A percentile compares a stretch with the other conserved stretches of the same genome.
These are phyloP conservation scores for Talaromyces albobiverticillius DNA, from an alignment of 2,329 filamentous ascomycete species.

Conservation along the genomic window DNA sequence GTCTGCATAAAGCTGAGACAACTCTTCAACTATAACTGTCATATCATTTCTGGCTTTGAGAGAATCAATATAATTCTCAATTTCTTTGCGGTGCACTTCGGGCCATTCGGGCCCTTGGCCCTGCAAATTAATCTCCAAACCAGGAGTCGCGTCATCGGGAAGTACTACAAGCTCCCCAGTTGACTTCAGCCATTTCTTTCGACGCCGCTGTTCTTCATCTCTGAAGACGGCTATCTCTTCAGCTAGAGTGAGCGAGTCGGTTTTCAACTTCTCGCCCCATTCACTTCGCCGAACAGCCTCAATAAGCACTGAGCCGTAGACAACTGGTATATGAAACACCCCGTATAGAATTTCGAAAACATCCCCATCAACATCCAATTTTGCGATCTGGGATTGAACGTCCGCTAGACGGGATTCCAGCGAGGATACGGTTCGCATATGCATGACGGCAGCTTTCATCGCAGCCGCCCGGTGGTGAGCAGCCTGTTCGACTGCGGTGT, in stretches of 20 bases:
- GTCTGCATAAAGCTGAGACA: constrained; percentile 73
- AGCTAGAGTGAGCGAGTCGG: constrained; percentile 79
- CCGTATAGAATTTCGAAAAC: constrained; percentile 77
- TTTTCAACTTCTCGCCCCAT: constrained; percentile 87
- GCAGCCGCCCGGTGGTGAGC: constrained; percentile 67
- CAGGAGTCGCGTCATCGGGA: constrained; percentile 68
- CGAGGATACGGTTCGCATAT: constrained; percentile 78
- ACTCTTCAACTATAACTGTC: constrained; percentile 64
- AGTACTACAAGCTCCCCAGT: constrained; percentile 68
- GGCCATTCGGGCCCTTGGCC: constrained; percentile 83
- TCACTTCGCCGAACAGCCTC: constrained; percentile 84
- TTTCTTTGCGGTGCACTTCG: constrained; percentile 67
- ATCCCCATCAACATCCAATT: constrained; percentile 71
- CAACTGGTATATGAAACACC: constrained; percentile 77
- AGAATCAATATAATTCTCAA: constrained; percentile 68
- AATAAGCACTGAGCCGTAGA: constrained; percentile 84
- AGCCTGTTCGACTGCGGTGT: constrained; percentile 46
- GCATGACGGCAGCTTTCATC: constrained; percentile 62
- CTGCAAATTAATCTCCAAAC: constrained; percentile 80
- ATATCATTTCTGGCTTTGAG: constrained; percentile 66
- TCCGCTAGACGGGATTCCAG: constrained; percentile 73
- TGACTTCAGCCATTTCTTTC: constrained; percentile 85
- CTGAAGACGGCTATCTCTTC: constrained; percentile 92
- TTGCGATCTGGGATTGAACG: constrained; percentile 69
- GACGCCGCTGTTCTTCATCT: constrained; percentile 84